A percentile compares a stretch with the other conserved stretches of the same genome.
These are phyloP conservation scores for Diaporthe batatas DNA, from an alignment of 2,329 filamentous ascomycete species.

Conservation along the genomic window DNA sequence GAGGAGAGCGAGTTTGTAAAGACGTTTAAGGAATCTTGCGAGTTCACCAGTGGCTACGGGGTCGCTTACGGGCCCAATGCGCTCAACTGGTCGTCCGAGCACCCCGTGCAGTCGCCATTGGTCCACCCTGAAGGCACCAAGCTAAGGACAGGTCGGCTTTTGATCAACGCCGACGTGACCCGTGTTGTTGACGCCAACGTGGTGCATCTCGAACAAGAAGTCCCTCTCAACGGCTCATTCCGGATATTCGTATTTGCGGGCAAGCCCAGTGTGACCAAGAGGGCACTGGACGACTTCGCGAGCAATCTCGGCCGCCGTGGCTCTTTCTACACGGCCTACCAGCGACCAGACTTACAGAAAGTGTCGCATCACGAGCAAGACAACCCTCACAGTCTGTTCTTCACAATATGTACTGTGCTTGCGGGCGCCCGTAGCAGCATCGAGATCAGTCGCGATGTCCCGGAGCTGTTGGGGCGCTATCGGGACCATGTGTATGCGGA, in stretches of 20 bases:
- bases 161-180: slow-evolving; percentile 85
- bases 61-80: slow-evolving; percentile 86
- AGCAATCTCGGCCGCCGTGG: slow-evolving; percentile 71
- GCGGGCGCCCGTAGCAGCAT: slow-evolving; percentile 76
- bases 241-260: slow-evolving; percentile 90
- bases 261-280: slow-evolving; percentile 67
- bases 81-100: slow-evolving; percentile 84
- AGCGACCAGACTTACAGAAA: slow-evolving; percentile 69
- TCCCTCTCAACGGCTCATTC: slow-evolving; percentile 90
- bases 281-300: slow-evolving; percentile 79
- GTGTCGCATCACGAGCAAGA: slow-evolving; percentile 84
- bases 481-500: slow-evolving; percentile 88
- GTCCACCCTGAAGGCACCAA: slow-evolving; percentile 76
- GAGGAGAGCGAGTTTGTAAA: slow-evolving; percentile 86
- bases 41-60: slow-evolving; percentile 93
- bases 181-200: slow-evolving; percentile 90
- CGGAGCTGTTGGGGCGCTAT: slow-evolving; percentile 79
- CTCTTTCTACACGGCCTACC: slow-evolving; percentile 80
- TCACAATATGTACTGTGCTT: slow-evolving; percentile 83
- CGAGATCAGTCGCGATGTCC: slow-evolving; percentile 79
- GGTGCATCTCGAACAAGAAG: slow-evolving; percentile 89
- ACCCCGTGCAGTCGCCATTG: slow-evolving; percentile 77
- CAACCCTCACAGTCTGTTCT: slow-evolving; percentile 87
- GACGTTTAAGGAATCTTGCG: slow-evolving; percentile 91
- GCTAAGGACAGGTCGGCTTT: slow-evolving; percentile 79